Evolutionary conservation across 163 green algal species (phyloP).

Genomic region (Chlamydomonas reinhardtii): DNA sequence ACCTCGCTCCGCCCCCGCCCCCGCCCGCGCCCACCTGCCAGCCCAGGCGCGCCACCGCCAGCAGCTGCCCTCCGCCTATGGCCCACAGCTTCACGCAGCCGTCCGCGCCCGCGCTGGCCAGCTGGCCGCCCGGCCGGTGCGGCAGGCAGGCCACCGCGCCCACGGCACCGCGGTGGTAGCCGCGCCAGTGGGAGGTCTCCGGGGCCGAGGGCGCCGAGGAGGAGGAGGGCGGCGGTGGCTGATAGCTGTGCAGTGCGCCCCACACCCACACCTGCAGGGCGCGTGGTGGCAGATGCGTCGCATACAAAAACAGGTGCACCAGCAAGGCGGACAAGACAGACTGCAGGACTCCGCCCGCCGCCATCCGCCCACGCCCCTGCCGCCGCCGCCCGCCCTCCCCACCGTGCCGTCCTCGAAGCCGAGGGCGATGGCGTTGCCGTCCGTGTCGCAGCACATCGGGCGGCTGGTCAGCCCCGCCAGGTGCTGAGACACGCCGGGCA

Average conservation of each 20-base stretch:
- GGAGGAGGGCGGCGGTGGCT: no score
- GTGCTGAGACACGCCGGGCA: constrained; percentile 14
- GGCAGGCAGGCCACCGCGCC: constrained; percentile 41
- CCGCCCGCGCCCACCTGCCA: not conserved
- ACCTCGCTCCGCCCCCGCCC: no score
- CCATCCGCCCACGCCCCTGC: not conserved
- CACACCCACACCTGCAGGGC: constrained; percentile 36
- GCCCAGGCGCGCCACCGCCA: constrained; percentile 18
- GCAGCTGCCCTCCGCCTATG: not conserved
- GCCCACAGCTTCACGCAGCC: constrained; percentile 37
- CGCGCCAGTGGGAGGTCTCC: constrained; percentile 5
- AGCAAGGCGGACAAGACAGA: no score
- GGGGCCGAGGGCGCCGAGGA: not conserved
- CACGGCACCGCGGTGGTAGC: constrained; percentile 32
- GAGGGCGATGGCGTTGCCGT: constrained; percentile 14
- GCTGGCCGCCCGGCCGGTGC: not conserved
- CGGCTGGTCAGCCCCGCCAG: constrained; percentile 3
- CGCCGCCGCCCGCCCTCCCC: not conserved
- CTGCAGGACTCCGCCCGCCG: no score
- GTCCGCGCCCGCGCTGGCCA: constrained; percentile 30
- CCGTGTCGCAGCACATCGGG: constrained; percentile 24
- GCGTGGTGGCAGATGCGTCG: no score
- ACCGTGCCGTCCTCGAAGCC: constrained; percentile 47
- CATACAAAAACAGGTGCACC: no score
- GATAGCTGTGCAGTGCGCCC: not conserved